Conservation (phyloP, 305 asterid species). For the Fraxinus sp. region DNA sequence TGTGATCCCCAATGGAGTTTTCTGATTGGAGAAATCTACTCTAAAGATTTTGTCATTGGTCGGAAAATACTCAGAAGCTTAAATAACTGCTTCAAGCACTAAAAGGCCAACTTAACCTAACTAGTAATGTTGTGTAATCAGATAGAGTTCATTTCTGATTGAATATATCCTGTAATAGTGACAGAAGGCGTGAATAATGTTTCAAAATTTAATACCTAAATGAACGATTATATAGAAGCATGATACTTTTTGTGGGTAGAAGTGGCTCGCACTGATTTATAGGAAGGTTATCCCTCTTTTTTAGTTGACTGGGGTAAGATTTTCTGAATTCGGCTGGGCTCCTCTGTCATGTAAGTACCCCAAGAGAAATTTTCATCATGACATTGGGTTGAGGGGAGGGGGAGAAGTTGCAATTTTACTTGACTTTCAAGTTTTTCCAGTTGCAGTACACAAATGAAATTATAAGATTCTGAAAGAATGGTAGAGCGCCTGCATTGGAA, state of each 20-base stretch:
- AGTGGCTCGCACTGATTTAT: neutral
- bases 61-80: neutral
- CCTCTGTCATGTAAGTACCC: neutral
- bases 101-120: neutral
- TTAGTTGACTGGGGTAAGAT: neutral
- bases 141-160: neutral
- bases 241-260: neutral
- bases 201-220: neutral
- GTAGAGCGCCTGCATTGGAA: neutral
- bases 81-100: neutral
- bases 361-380: neutral
- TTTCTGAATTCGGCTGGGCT: neutral
- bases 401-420: neutral
- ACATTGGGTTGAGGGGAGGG: neutral
- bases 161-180: neutral
- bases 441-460: neutral
- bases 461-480: neutral
- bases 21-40: slow-evolving; percentile 5
- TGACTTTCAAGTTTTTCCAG: neutral
- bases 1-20: neutral
- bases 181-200: neutral
- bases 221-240: neutral
- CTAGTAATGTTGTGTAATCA: neutral
- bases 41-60: neutral
- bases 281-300: neutral